phyloP scores from a whole-genome alignment of 1,284 basidiomycete genomes.

The Tilletiopsis washingtonensis region DNA sequence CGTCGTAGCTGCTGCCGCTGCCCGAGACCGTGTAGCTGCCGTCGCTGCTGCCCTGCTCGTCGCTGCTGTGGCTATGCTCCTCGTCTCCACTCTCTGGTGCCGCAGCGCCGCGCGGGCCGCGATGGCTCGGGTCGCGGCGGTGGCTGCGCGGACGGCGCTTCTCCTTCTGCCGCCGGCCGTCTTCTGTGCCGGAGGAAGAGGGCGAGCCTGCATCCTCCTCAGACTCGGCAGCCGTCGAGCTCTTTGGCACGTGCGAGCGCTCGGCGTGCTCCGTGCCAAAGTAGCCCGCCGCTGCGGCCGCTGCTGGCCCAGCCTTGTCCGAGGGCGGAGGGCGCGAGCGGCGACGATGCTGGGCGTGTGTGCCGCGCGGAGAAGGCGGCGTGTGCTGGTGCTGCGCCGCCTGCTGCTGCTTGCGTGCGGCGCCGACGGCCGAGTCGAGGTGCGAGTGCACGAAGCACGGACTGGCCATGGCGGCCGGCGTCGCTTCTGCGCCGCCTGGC shows the following conservation, averaged over 20 bases:
- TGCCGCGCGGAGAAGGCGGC: not conserved
- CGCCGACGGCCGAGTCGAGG: conserved; percentile 21
- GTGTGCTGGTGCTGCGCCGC: too few relatives aligned
- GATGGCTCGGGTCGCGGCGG: conserved; percentile 2
- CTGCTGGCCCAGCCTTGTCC: not conserved
- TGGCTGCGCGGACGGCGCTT: too few relatives aligned
- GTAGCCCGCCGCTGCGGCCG: not conserved
- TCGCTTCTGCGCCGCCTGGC: too few relatives aligned
- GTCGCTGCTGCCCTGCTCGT: not conserved
- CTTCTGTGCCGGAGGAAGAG: not conserved
- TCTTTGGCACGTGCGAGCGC: not conserved
- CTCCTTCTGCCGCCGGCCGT: not conserved
- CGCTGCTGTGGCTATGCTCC: not conserved
- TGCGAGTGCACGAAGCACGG: conserved; percentile 37
- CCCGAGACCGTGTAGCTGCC: conserved; percentile 3
- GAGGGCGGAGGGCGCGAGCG: not conserved
- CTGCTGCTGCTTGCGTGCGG: conserved; percentile 2
- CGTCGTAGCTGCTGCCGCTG: conserved; percentile 6
- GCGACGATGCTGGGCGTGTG: not conserved
- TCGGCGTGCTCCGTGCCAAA: not conserved
- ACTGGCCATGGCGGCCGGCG: too few relatives aligned
- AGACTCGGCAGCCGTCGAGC: not conserved
- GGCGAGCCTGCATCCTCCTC: not conserved
- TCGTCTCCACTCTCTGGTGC: conserved; percentile 8
- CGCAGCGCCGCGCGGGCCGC: conserved; percentile 8